These are phyloP conservation scores for Hericium erinaceus DNA, from an alignment of 768 basidiomycete genomes.

Conservation along the genomic window DNA sequence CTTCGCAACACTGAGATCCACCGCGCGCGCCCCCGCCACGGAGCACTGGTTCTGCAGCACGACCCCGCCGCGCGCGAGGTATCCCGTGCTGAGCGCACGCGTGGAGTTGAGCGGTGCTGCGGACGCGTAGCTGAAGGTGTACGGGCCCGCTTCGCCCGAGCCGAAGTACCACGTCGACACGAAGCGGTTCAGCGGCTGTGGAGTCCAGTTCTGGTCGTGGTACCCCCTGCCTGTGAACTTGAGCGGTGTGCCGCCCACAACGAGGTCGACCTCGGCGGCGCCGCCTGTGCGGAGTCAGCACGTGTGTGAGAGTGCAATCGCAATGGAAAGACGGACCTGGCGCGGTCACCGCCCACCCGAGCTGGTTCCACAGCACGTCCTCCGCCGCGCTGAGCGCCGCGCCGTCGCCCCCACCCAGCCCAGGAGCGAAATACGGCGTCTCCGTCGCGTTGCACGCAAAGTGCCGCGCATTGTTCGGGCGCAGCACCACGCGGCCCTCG, in stretches of 20 bases:
- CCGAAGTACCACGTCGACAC: conserved; percentile 17
- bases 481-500: conserved; percentile 14
- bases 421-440: conserved; percentile 13
- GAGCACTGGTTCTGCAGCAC: conserved; percentile 20
- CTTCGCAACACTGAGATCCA: conserved; percentile 12
- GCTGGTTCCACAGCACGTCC: conserved; percentile 14
- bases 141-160: conserved; percentile 16
- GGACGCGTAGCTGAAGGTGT: conserved; percentile 14
- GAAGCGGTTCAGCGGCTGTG: conserved; percentile 14
- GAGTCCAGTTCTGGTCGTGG: conserved; percentile 18
- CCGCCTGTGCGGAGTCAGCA: background rate
- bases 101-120: conserved; percentile 11
- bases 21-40: conserved; percentile 10
- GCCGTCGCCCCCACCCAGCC: conserved; percentile 1
- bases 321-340: conserved; percentile 6
- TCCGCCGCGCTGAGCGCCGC: conserved; percentile 11
- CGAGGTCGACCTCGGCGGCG: conserved; percentile 11
- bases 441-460: conserved; percentile 17
- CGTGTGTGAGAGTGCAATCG: background rate
- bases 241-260: conserved; percentile 13
- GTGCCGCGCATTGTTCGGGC: conserved; percentile 11
- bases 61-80: conserved; percentile 15
- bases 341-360: conserved; percentile 17
- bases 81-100: conserved; percentile 15
- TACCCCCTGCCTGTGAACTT: conserved; percentile 17